These are phyloP conservation scores for Dendrobium chrysotoxum DNA, from an alignment of 106 monocot species.

Conservation along the genomic window DNA sequence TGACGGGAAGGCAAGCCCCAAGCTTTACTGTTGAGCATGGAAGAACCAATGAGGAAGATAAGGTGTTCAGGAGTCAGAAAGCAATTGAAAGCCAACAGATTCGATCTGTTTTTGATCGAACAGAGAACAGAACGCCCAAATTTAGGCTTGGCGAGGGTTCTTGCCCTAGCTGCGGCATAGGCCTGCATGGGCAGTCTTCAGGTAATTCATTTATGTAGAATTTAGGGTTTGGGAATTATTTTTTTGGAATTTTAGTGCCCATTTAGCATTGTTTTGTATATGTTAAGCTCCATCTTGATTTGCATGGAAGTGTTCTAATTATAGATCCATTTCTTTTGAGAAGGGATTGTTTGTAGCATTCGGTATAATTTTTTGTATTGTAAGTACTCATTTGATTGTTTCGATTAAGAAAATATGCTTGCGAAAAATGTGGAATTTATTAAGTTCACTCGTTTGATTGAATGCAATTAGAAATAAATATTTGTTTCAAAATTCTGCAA, in stretches of 20 bases:
- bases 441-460: too few relatives aligned
- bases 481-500: too few relatives aligned
- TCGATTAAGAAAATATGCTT: too few relatives aligned
- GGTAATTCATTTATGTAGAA: neutral
- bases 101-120: slow-evolving; percentile 9
- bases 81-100: slow-evolving; percentile 15
- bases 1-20: slow-evolving; percentile 11
- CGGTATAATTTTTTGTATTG: neutral
- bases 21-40: slow-evolving; percentile 2
- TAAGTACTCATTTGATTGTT: neutral
- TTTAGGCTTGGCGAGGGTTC: slow-evolving; percentile 23
- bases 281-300: neutral
- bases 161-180: slow-evolving; percentile 3
- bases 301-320: neutral
- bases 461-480: too few relatives aligned
- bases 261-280: neutral
- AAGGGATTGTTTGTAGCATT: neutral
- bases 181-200: slow-evolving; percentile 13
- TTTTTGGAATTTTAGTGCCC: neutral
- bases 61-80: neutral
- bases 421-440: too few relatives aligned
- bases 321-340: neutral
- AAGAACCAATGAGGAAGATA: neutral
- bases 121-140: slow-evolving; percentile 5
- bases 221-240: neutral